Conservation (phyloP, 2,329 filamentous ascomycete species). For the Calonectria hawksworthii region DNA sequence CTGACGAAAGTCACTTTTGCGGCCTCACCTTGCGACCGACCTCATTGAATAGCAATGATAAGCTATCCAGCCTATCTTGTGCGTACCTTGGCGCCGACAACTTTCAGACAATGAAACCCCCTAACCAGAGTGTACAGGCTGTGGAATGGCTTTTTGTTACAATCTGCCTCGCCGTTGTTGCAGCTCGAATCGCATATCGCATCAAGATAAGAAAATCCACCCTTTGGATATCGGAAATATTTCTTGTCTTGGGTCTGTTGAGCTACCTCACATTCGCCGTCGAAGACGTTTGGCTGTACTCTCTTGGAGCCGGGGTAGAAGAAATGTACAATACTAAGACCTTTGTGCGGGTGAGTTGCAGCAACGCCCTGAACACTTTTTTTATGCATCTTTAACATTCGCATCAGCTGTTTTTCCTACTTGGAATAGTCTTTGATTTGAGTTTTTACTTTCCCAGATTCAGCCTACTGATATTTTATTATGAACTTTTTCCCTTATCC, state of each 20-base stretch:
- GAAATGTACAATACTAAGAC: not conserved
- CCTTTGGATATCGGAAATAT: not conserved
- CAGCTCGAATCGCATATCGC: not conserved
- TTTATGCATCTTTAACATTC: not conserved
- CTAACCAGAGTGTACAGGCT: not conserved
- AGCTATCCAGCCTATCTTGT: not conserved
- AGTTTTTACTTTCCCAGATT: not conserved
- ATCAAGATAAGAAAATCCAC: not conserved
- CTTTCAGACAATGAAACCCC: not conserved
- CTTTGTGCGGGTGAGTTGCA: not conserved
- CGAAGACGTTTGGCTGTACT: not conserved
- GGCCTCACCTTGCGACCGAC: too few relatives aligned
- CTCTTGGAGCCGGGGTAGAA: not conserved
- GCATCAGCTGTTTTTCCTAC: not conserved
- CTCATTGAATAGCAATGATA: not conserved
- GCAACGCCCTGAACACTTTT: fast-evolving
- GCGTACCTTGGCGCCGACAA: not conserved
- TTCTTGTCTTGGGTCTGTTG: not conserved
- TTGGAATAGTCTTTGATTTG: not conserved
- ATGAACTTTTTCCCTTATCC: not conserved
- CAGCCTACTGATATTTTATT: not conserved
- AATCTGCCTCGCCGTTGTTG: not conserved
- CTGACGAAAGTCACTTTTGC: too few relatives aligned
- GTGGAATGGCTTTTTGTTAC: not conserved
- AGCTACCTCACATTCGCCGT: not conserved